A percentile compares a stretch with the other conserved stretches of the same genome.
Evolutionary conservation across 495 filamentous ascomycete genomes (phyloP).

Genomic region (Lasiosphaeriaceae sp.): DNA sequence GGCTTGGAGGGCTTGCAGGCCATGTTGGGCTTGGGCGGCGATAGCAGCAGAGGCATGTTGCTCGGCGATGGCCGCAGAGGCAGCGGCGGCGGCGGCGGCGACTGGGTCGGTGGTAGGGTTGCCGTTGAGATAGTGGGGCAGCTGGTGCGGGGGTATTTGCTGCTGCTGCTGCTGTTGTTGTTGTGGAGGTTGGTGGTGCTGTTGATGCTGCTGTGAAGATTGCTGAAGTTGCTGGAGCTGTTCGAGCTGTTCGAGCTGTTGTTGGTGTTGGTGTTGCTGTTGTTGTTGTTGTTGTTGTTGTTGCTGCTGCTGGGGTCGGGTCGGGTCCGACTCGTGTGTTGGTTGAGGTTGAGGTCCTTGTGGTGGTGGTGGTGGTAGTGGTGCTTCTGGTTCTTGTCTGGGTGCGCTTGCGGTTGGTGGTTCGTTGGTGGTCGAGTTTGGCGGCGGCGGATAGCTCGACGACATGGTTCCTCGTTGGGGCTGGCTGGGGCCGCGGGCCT

Average conservation of each 20-base stretch:
- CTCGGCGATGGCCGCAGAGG: conserved; percentile 18
- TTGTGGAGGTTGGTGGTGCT: background rate
- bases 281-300: background rate
- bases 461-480: background rate
- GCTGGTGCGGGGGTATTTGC: background rate
- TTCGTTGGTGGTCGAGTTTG: background rate
- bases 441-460: conserved; percentile 5
- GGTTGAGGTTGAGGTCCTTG: background rate
- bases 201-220: background rate
- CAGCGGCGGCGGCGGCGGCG: background rate
- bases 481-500: no score
- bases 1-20: conserved; percentile 42
- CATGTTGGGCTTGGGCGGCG: conserved; percentile 41
- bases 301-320: background rate
- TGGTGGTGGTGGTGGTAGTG: background rate
- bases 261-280: background rate
- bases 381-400: background rate
- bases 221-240: conserved; percentile 1
- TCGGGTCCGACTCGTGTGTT: no score
- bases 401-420: no score
- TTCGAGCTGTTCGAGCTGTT: background rate
- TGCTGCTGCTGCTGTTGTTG: background rate
- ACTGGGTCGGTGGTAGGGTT: background rate
- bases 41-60: conserved; percentile 16
- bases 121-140: background rate